Evolutionary conservation across 176 grass and related monocot genomes (phyloP).

Genomic region (Aegilops umbellulata): DNA sequence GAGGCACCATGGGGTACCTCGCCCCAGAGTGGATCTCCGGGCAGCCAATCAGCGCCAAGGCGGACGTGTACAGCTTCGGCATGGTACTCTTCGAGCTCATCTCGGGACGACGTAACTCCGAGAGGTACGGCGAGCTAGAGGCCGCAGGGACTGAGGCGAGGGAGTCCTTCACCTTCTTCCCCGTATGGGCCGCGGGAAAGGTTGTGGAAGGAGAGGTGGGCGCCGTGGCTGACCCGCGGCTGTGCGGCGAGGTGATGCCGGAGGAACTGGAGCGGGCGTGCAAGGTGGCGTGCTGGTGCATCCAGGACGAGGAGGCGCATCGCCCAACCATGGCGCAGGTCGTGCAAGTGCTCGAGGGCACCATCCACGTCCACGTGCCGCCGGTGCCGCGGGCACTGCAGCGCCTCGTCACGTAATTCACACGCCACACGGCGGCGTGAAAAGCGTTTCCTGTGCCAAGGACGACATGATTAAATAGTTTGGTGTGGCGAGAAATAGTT

Average conservation of each 20-base stretch:
- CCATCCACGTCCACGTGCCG: background rate
- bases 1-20: conserved; percentile 33
- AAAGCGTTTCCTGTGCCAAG: too few relatives aligned
- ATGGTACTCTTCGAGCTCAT: conserved; percentile 43
- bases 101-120: conserved; percentile 7
- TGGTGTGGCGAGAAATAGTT: too few relatives aligned
- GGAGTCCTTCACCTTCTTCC: background rate
- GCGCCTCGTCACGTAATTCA: background rate
- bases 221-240: conserved; percentile 1
- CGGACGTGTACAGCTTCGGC: conserved; percentile 6
- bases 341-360: conserved; percentile 5
- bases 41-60: conserved; percentile 17
- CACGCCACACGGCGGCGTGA: background rate
- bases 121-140: background rate
- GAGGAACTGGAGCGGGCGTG: conserved; percentile 27
- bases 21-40: conserved; percentile 39
- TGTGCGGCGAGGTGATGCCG: background rate
- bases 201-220: background rate
- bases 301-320: conserved; percentile 6
- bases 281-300: conserved; percentile 33
- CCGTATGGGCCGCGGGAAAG: background rate
- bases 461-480: too few relatives aligned
- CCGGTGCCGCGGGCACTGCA: conserved; percentile 14
- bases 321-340: conserved; percentile 34
- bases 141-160: background rate